Conservation (phyloP, 805 yeast species). For the Saccharomycopsis javanensis region DNA sequence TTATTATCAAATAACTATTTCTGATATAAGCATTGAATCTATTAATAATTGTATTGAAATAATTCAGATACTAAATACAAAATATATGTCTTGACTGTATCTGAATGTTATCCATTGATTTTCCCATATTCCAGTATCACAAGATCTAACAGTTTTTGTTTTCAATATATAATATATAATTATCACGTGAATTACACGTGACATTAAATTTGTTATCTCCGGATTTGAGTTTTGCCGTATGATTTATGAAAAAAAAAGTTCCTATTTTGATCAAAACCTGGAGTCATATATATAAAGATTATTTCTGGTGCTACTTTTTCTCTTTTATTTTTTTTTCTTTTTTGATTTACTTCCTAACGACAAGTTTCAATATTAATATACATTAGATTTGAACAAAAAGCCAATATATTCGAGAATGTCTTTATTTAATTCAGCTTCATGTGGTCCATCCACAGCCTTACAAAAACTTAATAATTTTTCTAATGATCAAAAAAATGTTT, state of each 20-base stretch:
- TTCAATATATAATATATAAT: background rate
- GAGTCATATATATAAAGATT: background rate
- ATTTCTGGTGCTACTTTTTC: too few species aligned
- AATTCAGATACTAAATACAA: background rate
- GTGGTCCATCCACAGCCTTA: conserved; percentile 15
- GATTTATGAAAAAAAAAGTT: background rate
- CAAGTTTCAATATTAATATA: too few species aligned
- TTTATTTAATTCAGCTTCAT: conserved; percentile 11
- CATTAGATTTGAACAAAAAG: too few species aligned
- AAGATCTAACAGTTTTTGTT: too few species aligned
- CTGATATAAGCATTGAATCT: background rate
- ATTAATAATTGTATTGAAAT: background rate
- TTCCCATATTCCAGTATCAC: too few species aligned
- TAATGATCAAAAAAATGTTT: background rate
- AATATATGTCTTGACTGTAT: too few species aligned
- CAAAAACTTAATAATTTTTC: conserved; percentile 11
- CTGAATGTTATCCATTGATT: too few species aligned
- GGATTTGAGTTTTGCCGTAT: background rate
- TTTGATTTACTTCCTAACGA: too few species aligned
- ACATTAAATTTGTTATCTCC: background rate
- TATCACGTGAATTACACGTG: background rate
- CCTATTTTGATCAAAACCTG: background rate
- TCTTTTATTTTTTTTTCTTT: too few species aligned
- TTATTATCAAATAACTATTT: too few species aligned
- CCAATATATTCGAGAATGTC: too few species aligned